Base-by-base conservation (phyloP, 129 eudicot genomes). In the Flaveria trinervia region DNA sequence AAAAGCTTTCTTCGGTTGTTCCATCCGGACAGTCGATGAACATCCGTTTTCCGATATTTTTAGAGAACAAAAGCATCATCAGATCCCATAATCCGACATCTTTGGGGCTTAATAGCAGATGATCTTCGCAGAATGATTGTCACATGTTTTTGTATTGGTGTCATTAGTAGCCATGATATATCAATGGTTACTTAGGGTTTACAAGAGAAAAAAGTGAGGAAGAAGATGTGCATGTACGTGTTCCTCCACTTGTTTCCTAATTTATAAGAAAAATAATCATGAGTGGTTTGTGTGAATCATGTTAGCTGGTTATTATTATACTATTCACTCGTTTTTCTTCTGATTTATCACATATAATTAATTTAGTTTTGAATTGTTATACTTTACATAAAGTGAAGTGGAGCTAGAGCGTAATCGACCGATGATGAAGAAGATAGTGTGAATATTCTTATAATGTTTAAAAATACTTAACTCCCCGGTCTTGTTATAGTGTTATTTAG, bases 21-120 rank as follows among this genome's bases (percentile, higher is more conserved):
- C 46, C 85, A 11, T 54, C 73, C 0, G 88, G 81, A 72, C 86
- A 71, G 10, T 90, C 92, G 7, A 90, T 66, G 20, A 85, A 85
- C 48, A 69, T 68, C 30, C 86, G 75, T 0, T 81, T 59, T 18
- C 57, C 78, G 3, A 87, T 65, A 50, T 85, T 71, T 33, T 76
- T 74, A 20, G 89, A 83, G 59, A 85, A 82, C 75, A 86, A 57
- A 68, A 87, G 78, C 59, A 11, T 77, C 0, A 44, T 26, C 0
- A 88, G 76, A 70, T 82, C 96, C 13, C 71, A 25, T 2, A 85
- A 49, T 36, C 88, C 82, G 0, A 85, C 82, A 8, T 87, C 87
- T 74, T 90, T 79, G 0, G 92, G 86, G 20, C 77, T 84, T 74
- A 90, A 75, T 7, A 87, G 69, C 81, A 90, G 51, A 82, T 85